A percentile compares a stretch with the other conserved stretches of the same genome.
Conservation (phyloP, 78 protist genomes). For the Dictyostelium purpureum region DNA sequence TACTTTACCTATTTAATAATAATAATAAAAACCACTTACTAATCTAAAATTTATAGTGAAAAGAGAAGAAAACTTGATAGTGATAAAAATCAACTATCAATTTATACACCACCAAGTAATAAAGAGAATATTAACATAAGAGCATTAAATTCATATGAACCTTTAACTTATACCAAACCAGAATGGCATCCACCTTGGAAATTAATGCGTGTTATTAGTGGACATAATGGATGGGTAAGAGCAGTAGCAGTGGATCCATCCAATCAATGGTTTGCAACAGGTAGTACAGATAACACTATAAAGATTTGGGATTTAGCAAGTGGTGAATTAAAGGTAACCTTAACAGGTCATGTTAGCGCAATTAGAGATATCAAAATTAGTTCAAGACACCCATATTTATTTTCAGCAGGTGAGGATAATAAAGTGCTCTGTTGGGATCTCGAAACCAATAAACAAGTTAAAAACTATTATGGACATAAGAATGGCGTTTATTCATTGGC, state of each 20-base stretch:
- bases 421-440: conserved; percentile 98
- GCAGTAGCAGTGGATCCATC: conserved; percentile 94
- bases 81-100: background rate
- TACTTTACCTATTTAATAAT: too few species aligned
- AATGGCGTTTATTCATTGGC: conserved; percentile 93
- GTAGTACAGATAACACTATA: conserved; percentile 96
- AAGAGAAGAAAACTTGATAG: conserved; percentile 46
- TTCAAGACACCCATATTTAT: conserved; percentile 96
- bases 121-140: conserved; percentile 9
- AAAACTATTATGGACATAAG: conserved; percentile 97
- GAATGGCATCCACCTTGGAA: conserved; percentile 90
- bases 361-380: conserved; percentile 90
- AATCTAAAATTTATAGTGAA: background rate
- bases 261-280: conserved; percentile 98
- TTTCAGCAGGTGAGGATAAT: conserved; percentile 98
- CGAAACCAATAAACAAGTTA: conserved; percentile 90
- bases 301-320: conserved; percentile 98
- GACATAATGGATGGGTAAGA: conserved; percentile 91
- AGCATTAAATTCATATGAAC: conserved; percentile 27
- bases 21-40: background rate
- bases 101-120: background rate
- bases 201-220: conserved; percentile 78
- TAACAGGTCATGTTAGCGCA: conserved; percentile 95
- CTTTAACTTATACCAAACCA: conserved; percentile 63
- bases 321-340: conserved; percentile 94